A percentile compares a stretch with the other conserved stretches of the same genome.
phyloP scores from a whole-genome alignment of 805 yeast genomes.

The Saccharomyces mikatae region DNA sequence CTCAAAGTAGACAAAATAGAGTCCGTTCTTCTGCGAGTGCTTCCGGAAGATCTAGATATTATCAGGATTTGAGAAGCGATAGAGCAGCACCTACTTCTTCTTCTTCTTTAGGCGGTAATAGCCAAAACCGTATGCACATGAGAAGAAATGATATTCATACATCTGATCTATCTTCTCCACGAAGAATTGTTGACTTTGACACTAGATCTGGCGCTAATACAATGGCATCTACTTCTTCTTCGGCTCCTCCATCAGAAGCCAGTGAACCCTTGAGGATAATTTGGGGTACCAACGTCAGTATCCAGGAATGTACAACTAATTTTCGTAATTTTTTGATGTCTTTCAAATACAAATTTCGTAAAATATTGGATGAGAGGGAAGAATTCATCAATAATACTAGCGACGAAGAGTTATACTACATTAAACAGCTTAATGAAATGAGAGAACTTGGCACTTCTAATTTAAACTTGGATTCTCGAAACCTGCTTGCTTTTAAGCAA shows the following conservation, averaged over 20 bases:
- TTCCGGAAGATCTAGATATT: conserved; percentile 28
- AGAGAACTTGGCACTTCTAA: conserved; percentile 71
- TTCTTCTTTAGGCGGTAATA: conserved; percentile 26
- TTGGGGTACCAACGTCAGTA: conserved; percentile 97
- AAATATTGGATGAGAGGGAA: conserved; percentile 33
- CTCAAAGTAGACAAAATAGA: conserved; percentile 14
- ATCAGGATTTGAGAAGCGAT: conserved; percentile 40
- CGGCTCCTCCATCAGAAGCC: conserved; percentile 30
- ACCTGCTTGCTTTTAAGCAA: conserved; percentile 65
- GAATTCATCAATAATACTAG: conserved; percentile 36
- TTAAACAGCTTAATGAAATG: conserved; percentile 66
- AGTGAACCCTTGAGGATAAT: conserved; percentile 83
- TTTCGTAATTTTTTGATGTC: conserved; percentile 80
- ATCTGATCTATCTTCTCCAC: conserved; percentile 65
- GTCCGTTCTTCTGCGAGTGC: conserved; percentile 6
- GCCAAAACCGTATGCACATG: conserved; percentile 36
- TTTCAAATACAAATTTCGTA: conserved; percentile 71
- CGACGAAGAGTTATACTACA: conserved; percentile 69
- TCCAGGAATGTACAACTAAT: conserved; percentile 72
- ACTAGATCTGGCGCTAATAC: conserved; percentile 24
- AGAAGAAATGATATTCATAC: conserved; percentile 75
- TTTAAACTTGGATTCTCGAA: conserved; percentile 74
- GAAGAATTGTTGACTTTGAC: conserved; percentile 51
- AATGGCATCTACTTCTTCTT: conserved; percentile 19
- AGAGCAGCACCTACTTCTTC: conserved; percentile 20